Evolutionary conservation across 345 rosid species (phyloP), one percentile per base, ranked within the genome.

Genomic region (Ailanthus altissimus): DNA sequence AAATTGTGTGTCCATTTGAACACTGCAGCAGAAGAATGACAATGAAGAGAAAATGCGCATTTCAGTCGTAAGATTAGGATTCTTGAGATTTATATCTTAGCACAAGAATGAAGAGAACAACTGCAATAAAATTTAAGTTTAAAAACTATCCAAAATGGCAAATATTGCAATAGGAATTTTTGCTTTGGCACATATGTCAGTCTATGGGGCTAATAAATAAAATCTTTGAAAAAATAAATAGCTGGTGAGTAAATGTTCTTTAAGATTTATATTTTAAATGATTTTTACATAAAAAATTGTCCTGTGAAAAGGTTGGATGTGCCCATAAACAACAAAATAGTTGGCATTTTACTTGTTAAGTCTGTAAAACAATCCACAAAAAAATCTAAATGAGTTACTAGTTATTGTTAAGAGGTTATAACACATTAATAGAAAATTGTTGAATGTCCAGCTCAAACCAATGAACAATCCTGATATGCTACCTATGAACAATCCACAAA

Each of bases 1-100:
- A 92, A 66, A 92, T 75, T 8, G 97, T 90, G 83, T 92, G 97
- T 58, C 97, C 97, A 80, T 90, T 92, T 23, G 87, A 85, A 80
- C 97, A 90, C 97, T 90, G 91, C 79, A 81, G 66, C 40, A 65
- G 40, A 66, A 58, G 21, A 66, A 76, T 38, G 28, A 23, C 53
- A 75, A 43, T 56, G 36, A 43, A 67, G 70, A 62, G 61, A 57
- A 60, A 61, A 72, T 64, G 47, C 60, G 32, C 38, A 70, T 38
- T 26, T 50, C 54, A 14, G 23, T 32, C 38, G 28, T 36, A 72
- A 4, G 9, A 23, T 23, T 7, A 8, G 43, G 20, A 42, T 25
- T 76, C 59, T 36, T 69, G 36, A 8, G 8, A n/a, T 23, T 25
- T 23, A 47, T 67, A 45, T 67, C 70, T 43, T 10, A n/a, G 28